A percentile compares a stretch with the other conserved stretches of the same genome.
These are phyloP conservation scores for Coelastrella sp. DNA, from an alignment of 139 green algal genomes.

Conservation along the genomic window DNA sequence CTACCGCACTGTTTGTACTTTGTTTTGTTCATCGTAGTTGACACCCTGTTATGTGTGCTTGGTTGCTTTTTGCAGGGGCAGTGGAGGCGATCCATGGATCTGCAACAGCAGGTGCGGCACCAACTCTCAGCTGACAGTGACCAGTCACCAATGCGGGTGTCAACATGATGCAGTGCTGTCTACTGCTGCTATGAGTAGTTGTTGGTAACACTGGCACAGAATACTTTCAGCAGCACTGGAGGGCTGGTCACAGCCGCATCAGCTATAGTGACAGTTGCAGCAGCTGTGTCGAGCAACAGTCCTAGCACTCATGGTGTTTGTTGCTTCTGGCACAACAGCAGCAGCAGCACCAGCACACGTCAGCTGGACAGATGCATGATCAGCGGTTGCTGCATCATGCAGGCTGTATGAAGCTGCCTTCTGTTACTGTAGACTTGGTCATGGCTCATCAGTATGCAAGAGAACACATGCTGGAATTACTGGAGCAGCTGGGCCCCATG, in stretches of 20 bases:
- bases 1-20: too few relatives aligned
- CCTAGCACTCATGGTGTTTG: conserved; percentile 6
- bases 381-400: not conserved
- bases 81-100: too few relatives aligned
- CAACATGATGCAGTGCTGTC: too few relatives aligned
- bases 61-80: too few relatives aligned
- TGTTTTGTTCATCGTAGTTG: too few relatives aligned
- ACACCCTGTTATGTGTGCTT: too few relatives aligned
- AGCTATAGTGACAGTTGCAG: not conserved
- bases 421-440: not conserved
- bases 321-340: not conserved
- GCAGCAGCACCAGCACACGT: not conserved
- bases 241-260: not conserved
- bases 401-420: conserved; percentile 9
- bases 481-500: not conserved
- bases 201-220: not conserved
- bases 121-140: too few relatives aligned
- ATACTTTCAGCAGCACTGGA: not conserved
- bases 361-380: not conserved
- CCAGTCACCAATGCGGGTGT: too few relatives aligned
- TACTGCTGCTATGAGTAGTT: too few relatives aligned
- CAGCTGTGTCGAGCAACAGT: not conserved
- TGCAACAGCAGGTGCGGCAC: too few relatives aligned
- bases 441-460: not conserved
- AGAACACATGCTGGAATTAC: not conserved